A percentile compares a stretch with the other conserved stretches of the same genome.
Conservation (phyloP, 768 basidiomycete species). For the Fistulinella prunicolor region DNA sequence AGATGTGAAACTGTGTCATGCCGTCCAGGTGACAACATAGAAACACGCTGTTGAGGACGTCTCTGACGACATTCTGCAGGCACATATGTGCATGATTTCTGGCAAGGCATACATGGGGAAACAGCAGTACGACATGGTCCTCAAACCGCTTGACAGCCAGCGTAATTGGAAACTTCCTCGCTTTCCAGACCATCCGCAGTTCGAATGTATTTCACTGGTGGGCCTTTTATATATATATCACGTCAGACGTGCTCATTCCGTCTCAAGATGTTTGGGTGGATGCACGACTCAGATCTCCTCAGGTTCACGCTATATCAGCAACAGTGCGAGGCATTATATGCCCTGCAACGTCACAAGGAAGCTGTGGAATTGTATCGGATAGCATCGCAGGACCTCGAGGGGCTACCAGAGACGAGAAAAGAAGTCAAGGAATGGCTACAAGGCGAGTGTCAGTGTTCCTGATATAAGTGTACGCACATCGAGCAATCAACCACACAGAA, state of each 20-base stretch:
- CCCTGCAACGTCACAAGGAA: neutral
- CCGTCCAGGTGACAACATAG: neutral
- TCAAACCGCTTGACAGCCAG: neutral
- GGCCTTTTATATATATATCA: neutral
- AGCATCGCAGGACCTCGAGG: neutral
- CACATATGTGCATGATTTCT: neutral
- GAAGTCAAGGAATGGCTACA: neutral
- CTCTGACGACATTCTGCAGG: neutral
- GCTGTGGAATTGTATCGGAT: neutral
- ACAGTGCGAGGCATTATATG: neutral
- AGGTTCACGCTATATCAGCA: neutral
- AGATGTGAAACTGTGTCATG: neutral
- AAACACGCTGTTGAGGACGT: neutral
- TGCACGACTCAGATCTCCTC: neutral
- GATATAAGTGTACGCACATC: too few species aligned
- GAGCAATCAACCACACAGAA: too few species aligned
- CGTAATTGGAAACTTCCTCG: neutral
- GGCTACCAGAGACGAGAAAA: neutral
- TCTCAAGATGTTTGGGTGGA: neutral
- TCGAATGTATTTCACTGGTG: too few species aligned
- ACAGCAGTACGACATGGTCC: neutral
- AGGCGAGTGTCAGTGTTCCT: neutral
- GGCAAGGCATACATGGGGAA: neutral
- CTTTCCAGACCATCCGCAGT: too few species aligned
- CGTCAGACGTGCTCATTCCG: neutral